Evolutionary conservation across 805 yeast genomes (phyloP), one percentile per base, ranked within the genome.

Genomic region (Kodamaea fukazawae): DNA sequence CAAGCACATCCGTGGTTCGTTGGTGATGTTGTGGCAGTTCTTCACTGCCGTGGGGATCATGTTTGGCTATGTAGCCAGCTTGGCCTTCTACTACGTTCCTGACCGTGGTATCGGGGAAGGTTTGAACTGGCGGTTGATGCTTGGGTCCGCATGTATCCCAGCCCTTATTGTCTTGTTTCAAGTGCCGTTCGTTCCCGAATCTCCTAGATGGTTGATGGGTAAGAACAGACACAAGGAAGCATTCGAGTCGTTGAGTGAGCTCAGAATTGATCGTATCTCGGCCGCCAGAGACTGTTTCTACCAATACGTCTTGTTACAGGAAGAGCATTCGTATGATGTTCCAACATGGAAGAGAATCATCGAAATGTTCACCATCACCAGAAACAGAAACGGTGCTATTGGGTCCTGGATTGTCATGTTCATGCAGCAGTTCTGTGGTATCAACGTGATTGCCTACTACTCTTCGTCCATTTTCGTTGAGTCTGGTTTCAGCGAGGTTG

Each of bases 361-460:
- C 39, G 85, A 81, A 57, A 67, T 86, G 70, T 69, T 86, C 56
- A 73, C 81, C 1, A 71, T 84, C 34, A 76, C 91, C 59, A 78
- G 96, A 70, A 86, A 85, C 60, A 77, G 95, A 63, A 83, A 87
- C 55, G 95, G 91, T 38, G 78, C 86, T 6, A 50, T 82, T 41
- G 95, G 86, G 38, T 79, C 93, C 3, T 83, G 83, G 76, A 73
- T 86, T 47, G 87, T 81, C 43, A 87, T 88, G 79, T 84, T 86
- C 55, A 83, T 83, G 86, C 96, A 87, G 66, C 95, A 87, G 60
- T 84, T 86, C 66, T 87, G 95, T 64, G 96, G 95, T 50, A 78
- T 87, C 60, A 87, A 87, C 54, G 91, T 86, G 39, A 85, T 87
- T 61, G 91, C 95, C 13, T 84, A 86, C 64, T 87, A 85, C 61